Percentiles rank a stretch among this genome's conserved stretches.
These are phyloP conservation scores for Carex parvula DNA, from an alignment of 176 grass and related monocot genomes.

Conservation along the genomic window DNA sequence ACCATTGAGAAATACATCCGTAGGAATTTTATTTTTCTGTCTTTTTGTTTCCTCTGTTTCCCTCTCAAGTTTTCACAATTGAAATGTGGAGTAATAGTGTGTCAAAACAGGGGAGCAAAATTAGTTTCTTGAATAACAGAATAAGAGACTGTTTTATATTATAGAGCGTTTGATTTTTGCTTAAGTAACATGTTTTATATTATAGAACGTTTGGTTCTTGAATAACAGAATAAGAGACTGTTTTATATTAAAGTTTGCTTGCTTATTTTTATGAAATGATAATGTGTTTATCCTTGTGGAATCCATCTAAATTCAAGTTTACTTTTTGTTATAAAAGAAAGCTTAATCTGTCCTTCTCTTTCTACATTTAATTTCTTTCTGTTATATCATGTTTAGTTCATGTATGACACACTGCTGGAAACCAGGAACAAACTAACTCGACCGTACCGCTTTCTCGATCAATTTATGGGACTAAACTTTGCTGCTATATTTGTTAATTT, in stretches of 20 bases:
- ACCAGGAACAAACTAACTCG: not conserved
- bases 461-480: not conserved
- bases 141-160: not conserved
- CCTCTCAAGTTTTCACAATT: not conserved
- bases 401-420: not conserved
- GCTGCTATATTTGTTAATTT: slow-evolving; percentile 11
- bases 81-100: not conserved
- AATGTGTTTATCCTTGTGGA: not conserved
- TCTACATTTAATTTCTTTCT: not conserved
- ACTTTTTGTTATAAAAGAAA: not conserved
- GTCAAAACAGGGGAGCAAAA: not conserved
- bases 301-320: not conserved
- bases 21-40: not conserved
- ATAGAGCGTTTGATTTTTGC: not conserved
- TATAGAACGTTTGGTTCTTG: too few relatives aligned
- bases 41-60: not conserved
- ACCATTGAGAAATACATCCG: slow-evolving; percentile 34
- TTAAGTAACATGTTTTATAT: too few relatives aligned
- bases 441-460: not conserved
- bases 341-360: not conserved
- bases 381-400: not conserved
- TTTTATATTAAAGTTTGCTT: too few relatives aligned
- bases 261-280: not conserved
- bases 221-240: too few relatives aligned
- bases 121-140: not conserved